Base-by-base conservation (phyloP, 768 basidiomycete genomes). In the Tylopilus rubrobrunneus region DNA sequence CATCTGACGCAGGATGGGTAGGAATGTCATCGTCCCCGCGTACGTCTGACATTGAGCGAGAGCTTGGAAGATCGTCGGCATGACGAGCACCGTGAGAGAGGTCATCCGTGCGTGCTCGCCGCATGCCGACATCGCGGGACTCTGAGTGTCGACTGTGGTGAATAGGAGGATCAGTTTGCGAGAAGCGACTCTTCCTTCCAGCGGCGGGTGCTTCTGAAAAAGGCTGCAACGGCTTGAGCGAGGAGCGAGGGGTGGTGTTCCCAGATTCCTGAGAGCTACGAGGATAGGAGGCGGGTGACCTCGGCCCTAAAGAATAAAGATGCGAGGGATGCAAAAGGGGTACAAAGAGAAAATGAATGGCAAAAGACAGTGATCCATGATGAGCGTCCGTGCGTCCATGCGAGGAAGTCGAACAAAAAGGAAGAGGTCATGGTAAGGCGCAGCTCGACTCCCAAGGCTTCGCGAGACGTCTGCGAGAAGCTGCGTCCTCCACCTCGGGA, bases 401-500 rank as follows among this genome's bases (percentile, higher is more conserved):
- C 70, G 63, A 67, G 66, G 65, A 69, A 64, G 72, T 66, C 72
- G 72, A 67, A 71, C 58, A 68, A 67, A 62, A 66, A 72, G 60
- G 64, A 70, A 68, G 29, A 58, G 60, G 59, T 37, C 52, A 66
- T 59, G 61, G 53, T 61, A 65, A 51, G 60, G 63, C 68, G 59
- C 55, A 64, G 63, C 74, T 74, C 71, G 56, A 71, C 74, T 74
- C 76, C 76, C 75, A 68, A 76, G 74, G 76, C 67, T 74, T 74
- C 72, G 64, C 72, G 50, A 74, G 73, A 77, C 70, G 64, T 60
- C 59, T 65, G 68, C 68, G 54, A 66, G 52, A 55, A 55, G 63
- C 64, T 62, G 36, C 51, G 71, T 60, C 67, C 67, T 71, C 64
- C 65, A 64, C 71, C 67, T 66, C 59, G 70, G 71, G 71, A 70